Percentiles rank a stretch among this genome's conserved stretches.
phyloP scores from a whole-genome alignment of 1,139 yeast species.

The Taphrina populina region DNA sequence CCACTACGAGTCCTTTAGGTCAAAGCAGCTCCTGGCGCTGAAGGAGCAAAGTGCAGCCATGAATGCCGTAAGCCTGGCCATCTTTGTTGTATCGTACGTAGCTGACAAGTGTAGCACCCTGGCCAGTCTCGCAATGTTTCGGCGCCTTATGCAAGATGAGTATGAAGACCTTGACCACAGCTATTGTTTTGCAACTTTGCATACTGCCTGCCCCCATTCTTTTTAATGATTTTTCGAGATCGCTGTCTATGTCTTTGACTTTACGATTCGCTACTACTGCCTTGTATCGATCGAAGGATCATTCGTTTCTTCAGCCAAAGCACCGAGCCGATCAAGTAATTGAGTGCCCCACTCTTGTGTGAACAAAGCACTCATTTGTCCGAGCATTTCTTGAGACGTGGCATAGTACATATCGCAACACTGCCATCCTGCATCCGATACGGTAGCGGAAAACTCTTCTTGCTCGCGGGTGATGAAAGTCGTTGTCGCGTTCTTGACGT shows the following conservation, averaged over 20 bases:
- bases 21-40: constrained; percentile 88
- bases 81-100: too few species aligned
- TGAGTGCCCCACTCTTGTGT: constrained; percentile 6
- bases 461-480: constrained; percentile 10
- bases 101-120: constrained; percentile 1
- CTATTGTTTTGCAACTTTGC: too few species aligned
- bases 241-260: too few species aligned
- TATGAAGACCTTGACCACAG: too few species aligned
- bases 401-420: constrained; percentile 1
- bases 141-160: constrained; percentile 12
- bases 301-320: neutral
- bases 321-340: neutral
- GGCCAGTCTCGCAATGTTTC: constrained; percentile 16
- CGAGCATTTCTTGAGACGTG: constrained; percentile 16
- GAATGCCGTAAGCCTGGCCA: constrained; percentile 26
- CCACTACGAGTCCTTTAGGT: constrained; percentile 90
- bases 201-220: too few species aligned
- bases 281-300: too few species aligned
- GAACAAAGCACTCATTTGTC: constrained; percentile 8
- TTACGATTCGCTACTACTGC: too few species aligned
- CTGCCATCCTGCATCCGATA: constrained; percentile 22
- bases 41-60: constrained; percentile 57
- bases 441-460: neutral
- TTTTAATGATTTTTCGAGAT: too few species aligned
- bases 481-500: neutral